Conservation (phyloP, 2,329 filamentous ascomycete species). For the Microascus cirrosus region DNA sequence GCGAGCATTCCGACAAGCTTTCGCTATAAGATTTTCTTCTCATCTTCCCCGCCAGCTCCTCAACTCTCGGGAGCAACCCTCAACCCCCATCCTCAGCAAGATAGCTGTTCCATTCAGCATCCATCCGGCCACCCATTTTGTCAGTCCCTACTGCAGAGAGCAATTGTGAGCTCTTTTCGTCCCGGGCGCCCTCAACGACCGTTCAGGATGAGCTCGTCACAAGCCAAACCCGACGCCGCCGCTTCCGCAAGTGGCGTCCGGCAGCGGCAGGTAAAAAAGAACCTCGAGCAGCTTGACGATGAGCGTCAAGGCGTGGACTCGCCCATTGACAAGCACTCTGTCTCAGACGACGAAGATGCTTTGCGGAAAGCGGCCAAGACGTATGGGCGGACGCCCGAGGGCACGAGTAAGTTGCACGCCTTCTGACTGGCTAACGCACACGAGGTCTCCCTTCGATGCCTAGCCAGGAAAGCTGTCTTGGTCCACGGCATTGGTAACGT, state of each 20-base stretch:
- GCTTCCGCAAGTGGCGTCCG: constrained; percentile 4
- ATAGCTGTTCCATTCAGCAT: neutral
- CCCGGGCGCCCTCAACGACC: constrained; percentile 4
- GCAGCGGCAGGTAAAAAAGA: constrained; percentile 5
- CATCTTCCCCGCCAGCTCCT: neutral
- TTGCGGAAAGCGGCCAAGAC: constrained; percentile 57
- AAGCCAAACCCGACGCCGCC: neutral
- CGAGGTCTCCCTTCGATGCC: neutral
- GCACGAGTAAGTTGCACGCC: constrained; percentile 54
- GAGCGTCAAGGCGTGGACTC: constrained; percentile 5
- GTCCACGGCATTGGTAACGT: neutral
- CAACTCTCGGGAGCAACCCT: neutral
- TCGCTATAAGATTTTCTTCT: neutral
- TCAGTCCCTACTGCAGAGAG: neutral
- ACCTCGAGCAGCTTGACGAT: constrained; percentile 1
- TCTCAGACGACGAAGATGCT: constrained; percentile 41
- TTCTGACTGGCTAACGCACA: neutral
- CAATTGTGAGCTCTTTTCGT: neutral
- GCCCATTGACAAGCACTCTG: neutral
- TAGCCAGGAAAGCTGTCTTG: neutral
- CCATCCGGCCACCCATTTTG: neutral
- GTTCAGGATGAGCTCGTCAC: constrained; percentile 5
- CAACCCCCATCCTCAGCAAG: neutral
- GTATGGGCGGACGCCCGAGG: constrained; percentile 82
- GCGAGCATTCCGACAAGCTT: neutral